Percentiles rank a stretch among this genome's conserved stretches.
Conservation (phyloP, 805 yeast species). For the Yarrowia porcina region DNA sequence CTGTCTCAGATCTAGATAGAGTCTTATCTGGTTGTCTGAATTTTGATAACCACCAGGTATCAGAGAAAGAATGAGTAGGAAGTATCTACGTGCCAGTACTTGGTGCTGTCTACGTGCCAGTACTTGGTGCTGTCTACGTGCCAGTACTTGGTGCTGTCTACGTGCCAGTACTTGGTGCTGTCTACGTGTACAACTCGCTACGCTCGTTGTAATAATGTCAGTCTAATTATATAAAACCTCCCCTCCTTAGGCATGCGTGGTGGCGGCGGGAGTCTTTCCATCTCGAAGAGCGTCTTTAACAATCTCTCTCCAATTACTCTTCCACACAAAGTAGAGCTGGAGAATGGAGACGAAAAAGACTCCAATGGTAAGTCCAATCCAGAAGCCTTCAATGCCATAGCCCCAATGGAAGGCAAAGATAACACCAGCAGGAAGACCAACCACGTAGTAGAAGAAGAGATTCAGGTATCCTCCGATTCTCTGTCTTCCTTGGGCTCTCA, state of each 20-base stretch:
- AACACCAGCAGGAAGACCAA: conserved; percentile 59
- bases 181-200: no score
- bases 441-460: conserved; percentile 62
- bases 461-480: conserved; percentile 68
- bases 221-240: no score
- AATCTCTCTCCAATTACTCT: conserved; percentile 54
- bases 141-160: no score
- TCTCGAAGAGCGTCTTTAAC: conserved; percentile 43
- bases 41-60: no score
- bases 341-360: conserved; percentile 49
- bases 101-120: no score
- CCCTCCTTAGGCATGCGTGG: not conserved
- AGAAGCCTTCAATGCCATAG: conserved; percentile 57
- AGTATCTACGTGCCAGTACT: no score
- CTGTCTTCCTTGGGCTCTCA: conserved; percentile 76
- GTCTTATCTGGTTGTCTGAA: no score
- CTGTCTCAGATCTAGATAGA: no score
- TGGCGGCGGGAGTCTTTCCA: conserved; percentile 1
- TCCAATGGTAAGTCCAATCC: conserved; percentile 73
- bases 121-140: no score
- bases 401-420: conserved; percentile 50
- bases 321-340: conserved; percentile 48
- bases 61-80: no score
- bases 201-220: no score
- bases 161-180: no score